Evolutionary conservation across 129 eudicot species (phyloP), one percentile per base, ranked within the genome.

Genomic region (Arctium minus): DNA sequence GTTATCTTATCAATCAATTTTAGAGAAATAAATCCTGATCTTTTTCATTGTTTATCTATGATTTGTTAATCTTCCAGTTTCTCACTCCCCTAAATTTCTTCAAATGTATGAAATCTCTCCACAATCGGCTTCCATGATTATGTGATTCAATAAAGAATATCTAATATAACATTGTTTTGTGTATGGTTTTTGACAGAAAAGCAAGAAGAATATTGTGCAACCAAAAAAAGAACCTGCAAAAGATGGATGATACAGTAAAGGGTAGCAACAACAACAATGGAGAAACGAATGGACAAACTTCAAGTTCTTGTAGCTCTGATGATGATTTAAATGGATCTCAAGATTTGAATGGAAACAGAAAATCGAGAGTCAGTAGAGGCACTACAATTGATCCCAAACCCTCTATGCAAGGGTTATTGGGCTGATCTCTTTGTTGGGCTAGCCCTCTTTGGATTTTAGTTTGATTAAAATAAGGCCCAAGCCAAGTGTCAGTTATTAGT

Each of bases 311-410:
- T 44, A 89, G 84, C 88, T 92, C 94, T 1, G 90, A 86, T 69
- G 93, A 92, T 76, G 93, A 89, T 68, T 74, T 87, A 31, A 87
- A 86, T 88, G 94, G 86, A 67, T 89, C 91, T 77, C 92, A 87
- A 75, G 93, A 94, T 35, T 22, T 81, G 37, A 84, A 83, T 78
- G 83, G 81, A 31, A 89, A 88, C 17, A 88, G 92, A 3, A 92
- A 92, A 85, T 75, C 94, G 22, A 90, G 90, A 79, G 98, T 98
- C 12, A 69, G 88, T 74, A 88, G 97, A 83, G 98, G 98, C 15
- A 71, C 93, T 35, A 94, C 97, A 9, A 93, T 95, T 30, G 99
- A 96, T 74, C 97, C 99, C 99, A 96, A 82, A 96, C 98, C 83
- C 94, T 96, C 29, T 93, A 96, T 76, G 99, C 99, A 83, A 91